Base-by-base conservation (phyloP, 1,284 basidiomycete species). In the Mrakiaceae sp. region DNA sequence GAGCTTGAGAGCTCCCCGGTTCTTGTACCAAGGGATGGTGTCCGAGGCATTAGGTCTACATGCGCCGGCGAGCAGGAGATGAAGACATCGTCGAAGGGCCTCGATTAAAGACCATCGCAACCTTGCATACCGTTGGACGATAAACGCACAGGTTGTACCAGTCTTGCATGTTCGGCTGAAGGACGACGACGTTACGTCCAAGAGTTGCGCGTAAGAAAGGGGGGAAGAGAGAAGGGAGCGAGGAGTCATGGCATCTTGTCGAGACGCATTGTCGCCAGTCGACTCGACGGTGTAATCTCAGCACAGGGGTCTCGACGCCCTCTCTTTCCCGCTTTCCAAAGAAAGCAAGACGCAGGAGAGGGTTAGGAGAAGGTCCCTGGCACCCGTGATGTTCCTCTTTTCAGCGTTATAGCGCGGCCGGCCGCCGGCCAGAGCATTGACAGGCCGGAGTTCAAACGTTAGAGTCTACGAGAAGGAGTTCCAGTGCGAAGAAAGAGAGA, bases 231-330 rank as follows among this genome's bases (percentile, higher is more conserved):
- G 68, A 66, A 69, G 70, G 68, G 68, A 64, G 64, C 60, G 64
- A 64, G 66, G 53, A 63, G 61, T 64, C 64, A 68, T 66, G 68
- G 70, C 71, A 74, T 76, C 75, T 74, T 77, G 72, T 75, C 75
- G 74, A 74, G 76, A 76, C 75, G 76, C 72, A 75, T 76, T 75
- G 76, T 73, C 76, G 27, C 75, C 76, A 76, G 68, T 78, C 76
- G 74, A 75, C 76, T 78, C 69, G 55, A 71, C 76, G 76, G 76
- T 78, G 73, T 78, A 70, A 78, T 78, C 76, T 77, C 76, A 78
- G 76, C 76, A 71, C 72, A 69, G 68, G 67, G 66, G 53, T 63
- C 62, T 27, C 27, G 27, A 27, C 27, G 27, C 27, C 27, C 27
- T 27, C 27, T 2, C 27, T 27, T 12, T 50, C 50, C 42, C 5